Evolutionary conservation across 2,329 filamentous ascomycete genomes (phyloP).

Genomic region (Fusarium pseudograminearum): DNA sequence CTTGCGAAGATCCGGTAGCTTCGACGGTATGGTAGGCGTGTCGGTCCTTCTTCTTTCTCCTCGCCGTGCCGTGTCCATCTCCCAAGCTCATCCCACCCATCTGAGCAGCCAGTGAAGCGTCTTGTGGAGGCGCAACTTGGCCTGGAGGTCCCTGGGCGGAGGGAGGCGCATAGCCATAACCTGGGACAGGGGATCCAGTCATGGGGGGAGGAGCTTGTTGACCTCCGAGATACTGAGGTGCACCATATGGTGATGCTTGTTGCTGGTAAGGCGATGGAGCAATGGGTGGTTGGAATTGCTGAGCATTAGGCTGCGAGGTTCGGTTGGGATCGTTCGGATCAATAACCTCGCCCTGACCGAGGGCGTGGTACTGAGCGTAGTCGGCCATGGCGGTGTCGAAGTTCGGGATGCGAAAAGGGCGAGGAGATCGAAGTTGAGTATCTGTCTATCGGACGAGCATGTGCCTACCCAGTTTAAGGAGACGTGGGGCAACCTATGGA

Average conservation of each 20-base stretch:
- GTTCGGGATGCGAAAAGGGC: slow-evolving; percentile 26
- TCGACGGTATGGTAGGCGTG: slow-evolving; percentile 93
- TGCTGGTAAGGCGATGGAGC: slow-evolving; percentile 68
- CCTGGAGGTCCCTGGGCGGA: slow-evolving; percentile 45
- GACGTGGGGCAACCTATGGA: slow-evolving; percentile 44
- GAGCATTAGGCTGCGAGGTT: slow-evolving; percentile 62
- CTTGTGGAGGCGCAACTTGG: slow-evolving; percentile 54
- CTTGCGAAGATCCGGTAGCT: slow-evolving; percentile 73
- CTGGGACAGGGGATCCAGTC: slow-evolving; percentile 44
- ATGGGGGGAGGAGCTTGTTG: slow-evolving; percentile 48
- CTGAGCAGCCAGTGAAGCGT: slow-evolving; percentile 72
- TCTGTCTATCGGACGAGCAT: slow-evolving; percentile 47
- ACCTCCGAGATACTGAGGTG: slow-evolving; percentile 56
- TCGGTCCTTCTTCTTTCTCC: slow-evolving; percentile 92
- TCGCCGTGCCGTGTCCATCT: slow-evolving; percentile 60
- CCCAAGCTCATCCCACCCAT: slow-evolving; percentile 82
- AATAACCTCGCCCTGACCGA: slow-evolving; percentile 66
- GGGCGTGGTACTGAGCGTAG: slow-evolving; percentile 66
- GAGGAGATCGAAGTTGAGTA: slow-evolving; percentile 38
- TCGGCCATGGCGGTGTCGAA: slow-evolving; percentile 62
- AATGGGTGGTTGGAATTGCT: slow-evolving; percentile 68
- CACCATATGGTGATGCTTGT: slow-evolving; percentile 53
- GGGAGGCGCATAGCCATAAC: slow-evolving; percentile 49
- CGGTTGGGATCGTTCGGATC: slow-evolving; percentile 67
- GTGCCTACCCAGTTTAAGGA: slow-evolving; percentile 42